phyloP scores from a whole-genome alignment of 768 basidiomycete genomes.

The Crassisporium funariophilum region DNA sequence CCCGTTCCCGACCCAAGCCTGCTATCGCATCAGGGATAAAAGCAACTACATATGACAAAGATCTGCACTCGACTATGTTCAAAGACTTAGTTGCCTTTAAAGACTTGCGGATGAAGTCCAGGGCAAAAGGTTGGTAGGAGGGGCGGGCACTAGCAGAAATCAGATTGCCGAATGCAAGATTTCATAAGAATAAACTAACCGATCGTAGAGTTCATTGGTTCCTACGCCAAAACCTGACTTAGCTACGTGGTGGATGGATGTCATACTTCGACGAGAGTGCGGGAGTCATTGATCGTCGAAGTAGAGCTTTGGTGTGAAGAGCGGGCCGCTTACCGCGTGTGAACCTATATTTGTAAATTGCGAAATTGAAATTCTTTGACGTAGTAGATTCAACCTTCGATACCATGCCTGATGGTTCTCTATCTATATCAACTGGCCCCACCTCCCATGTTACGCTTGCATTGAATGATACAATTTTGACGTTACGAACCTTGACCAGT shows the following conservation, averaged over 20 bases:
- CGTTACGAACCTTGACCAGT: conserved; percentile 17
- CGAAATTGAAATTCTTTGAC: too few relatives aligned
- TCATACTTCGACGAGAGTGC: conserved; percentile 6
- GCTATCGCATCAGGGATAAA: conserved; percentile 5
- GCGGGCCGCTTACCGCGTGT: too few relatives aligned
- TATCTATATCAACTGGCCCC: conserved; percentile 13
- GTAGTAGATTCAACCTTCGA: too few relatives aligned
- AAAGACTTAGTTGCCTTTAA: conserved; percentile 41
- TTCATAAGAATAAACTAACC: conserved; percentile 37
- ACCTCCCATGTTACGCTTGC: conserved; percentile 10
- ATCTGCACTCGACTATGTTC: conserved; percentile 68
- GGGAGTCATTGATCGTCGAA: background rate
- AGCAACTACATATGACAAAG: conserved; percentile 5
- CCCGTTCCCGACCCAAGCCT: conserved; percentile 88
- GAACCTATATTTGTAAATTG: too few relatives aligned
- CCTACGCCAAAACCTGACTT: conserved; percentile 73
- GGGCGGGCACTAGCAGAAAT: conserved; percentile 76
- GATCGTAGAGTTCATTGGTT: conserved; percentile 83
- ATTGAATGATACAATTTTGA: conserved; percentile 11
- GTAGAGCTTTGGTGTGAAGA: too few relatives aligned
- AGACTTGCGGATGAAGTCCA: conserved; percentile 60
- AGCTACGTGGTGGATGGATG: conserved; percentile 62
- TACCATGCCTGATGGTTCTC: conserved; percentile 5
- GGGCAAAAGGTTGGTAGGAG: conserved; percentile 69
- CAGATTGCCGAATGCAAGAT: background rate